Conservation (phyloP, 352 stramenopile species). For the Globisporangium nunn region DNA sequence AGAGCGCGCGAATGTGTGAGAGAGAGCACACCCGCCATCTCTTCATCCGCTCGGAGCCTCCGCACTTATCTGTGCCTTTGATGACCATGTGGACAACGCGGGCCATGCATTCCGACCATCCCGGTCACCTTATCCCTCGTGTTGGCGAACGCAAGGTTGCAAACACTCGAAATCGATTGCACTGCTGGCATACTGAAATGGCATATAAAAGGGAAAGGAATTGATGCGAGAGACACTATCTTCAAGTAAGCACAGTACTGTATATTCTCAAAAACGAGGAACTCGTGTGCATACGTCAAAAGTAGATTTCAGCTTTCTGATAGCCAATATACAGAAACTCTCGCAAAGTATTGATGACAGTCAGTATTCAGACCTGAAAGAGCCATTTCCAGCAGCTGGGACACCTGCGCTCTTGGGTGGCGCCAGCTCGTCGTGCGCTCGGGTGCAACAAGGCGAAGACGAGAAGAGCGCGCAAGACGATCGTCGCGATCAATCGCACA, state of each 20-base stretch:
- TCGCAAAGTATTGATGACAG: background rate
- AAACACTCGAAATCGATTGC: background rate
- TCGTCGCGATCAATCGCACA: too few relatives aligned
- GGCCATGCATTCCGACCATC: conserved; percentile 9
- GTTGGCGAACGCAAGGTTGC: background rate
- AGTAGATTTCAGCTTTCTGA: background rate
- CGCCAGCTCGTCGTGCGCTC: background rate
- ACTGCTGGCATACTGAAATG: background rate
- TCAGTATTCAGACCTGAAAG: background rate
- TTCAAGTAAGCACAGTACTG: background rate
- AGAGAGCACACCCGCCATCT: background rate
- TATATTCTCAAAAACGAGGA: background rate
- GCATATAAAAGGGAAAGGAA: background rate
- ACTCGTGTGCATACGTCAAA: background rate
- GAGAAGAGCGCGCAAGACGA: background rate
- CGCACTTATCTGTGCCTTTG: background rate
- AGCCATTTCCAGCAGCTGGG: conserved; percentile 7
- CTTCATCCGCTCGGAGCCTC: background rate
- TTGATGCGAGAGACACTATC: background rate
- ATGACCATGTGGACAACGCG: conserved; percentile 7
- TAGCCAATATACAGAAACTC: background rate
- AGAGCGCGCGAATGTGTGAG: background rate
- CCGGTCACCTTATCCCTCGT: conserved; percentile 13
- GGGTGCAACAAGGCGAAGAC: background rate
- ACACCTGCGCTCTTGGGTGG: background rate